phyloP scores from a whole-genome alignment of 78 protist species.

The Dictyostelium citrinum region DNA sequence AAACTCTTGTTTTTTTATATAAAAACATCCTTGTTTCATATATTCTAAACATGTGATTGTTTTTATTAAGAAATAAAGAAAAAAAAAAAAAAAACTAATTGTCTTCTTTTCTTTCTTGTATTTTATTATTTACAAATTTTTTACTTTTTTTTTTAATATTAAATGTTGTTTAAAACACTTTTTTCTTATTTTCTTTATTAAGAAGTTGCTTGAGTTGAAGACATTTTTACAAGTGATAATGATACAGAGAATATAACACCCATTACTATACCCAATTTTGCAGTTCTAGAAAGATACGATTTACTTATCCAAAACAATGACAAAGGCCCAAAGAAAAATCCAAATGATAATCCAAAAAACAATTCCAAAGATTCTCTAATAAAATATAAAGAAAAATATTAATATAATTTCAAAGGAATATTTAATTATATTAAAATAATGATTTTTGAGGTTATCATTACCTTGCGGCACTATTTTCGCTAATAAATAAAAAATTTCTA shows the following conservation, averaged over 20 bases:
- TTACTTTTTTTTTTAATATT: too few relatives aligned
- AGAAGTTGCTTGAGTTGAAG: neutral
- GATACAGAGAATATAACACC: conserved; percentile 15
- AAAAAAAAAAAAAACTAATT: neutral
- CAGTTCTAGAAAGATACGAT: neutral
- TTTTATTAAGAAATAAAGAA: neutral
- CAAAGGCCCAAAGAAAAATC: conserved; percentile 32
- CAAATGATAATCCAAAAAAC: conserved; percentile 26
- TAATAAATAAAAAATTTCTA: neutral
- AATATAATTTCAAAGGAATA: too few relatives aligned
- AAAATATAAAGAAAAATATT: neutral
- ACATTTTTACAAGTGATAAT: neutral
- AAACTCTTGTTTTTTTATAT: neutral
- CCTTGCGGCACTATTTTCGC: neutral
- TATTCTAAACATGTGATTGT: neutral
- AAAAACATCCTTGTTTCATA: neutral
- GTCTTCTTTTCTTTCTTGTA: too few relatives aligned
- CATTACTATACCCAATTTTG: conserved; percentile 18
- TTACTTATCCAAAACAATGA: conserved; percentile 9
- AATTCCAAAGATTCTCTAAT: conserved; percentile 12
- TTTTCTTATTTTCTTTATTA: neutral
- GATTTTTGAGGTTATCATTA: neutral
- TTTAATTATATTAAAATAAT: neutral
- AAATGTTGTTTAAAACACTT: too few relatives aligned
- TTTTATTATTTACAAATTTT: too few relatives aligned